Base-by-base conservation (phyloP, 208 protist genomes). In the Crithidia expoeki region DNA sequence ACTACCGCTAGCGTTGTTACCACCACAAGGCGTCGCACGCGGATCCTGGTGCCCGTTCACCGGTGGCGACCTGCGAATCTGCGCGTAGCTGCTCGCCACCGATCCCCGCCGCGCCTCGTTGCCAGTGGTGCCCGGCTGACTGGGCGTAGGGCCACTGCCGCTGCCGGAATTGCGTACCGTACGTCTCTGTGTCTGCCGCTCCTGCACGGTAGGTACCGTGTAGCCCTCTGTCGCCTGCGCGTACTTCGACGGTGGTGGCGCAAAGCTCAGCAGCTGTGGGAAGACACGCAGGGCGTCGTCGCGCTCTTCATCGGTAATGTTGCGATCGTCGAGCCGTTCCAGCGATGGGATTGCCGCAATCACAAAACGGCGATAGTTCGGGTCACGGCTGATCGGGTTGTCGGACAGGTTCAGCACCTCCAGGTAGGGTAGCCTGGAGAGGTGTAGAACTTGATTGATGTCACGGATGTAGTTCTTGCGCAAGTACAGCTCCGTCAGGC, bases 311-410 rank as follows among this genome's bases (percentile, higher is more conserved):
- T 82, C 79, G 25, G 75, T 77, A 69, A 95, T 85, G 55, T 89
- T 77, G 44, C 88, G 72, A 52, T 95, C 90, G 47, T 95, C 90
- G 21, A 95, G 76, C 5, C 76, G 75, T 72, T 81, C 74, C 30
- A 95, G 75, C 47, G 88, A 81, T 0, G 81, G 80, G 34, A 95
- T 77, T 17, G 90, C 88, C 14, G 90, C 90, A 49, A 97, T 92
- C n/a, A 94, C 83, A 59, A 94, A 96, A 59, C 82, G 80, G 14
- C 92, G 79, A 80, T 97, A 97, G 70, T 96, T 93, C 6, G 94
- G 91, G 65, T 94, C 85, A 19, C 83, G 74, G 27, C 77, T 81
- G 50, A 97, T 90, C 7, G 92, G 92, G 59, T 97, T 97, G 32
- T 97, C 94, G 0, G 79, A 72, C 6, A 96, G 67, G 53, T 79